phyloP scores from a whole-genome alignment of 1,284 basidiomycete genomes.

The Violaceomyces palustris region DNA sequence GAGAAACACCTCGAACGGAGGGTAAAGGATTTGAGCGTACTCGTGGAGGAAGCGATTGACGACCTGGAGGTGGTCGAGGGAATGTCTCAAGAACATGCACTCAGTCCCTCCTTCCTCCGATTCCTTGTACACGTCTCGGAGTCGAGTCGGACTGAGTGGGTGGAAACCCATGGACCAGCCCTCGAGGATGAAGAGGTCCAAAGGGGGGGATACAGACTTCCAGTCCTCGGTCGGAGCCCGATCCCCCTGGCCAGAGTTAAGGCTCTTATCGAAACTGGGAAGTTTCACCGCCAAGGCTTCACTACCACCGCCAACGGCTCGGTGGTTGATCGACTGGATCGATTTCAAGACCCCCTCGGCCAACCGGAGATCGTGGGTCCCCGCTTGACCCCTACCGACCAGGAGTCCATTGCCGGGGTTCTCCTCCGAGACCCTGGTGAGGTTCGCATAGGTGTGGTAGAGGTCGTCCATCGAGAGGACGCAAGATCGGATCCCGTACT shows the following conservation, averaged over 20 bases:
- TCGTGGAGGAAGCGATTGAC: no score
- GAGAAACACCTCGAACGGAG: slow-evolving; percentile 17
- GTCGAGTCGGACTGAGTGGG: slow-evolving; percentile 2
- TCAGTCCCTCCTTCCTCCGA: no score
- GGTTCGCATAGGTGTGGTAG: slow-evolving; percentile 13
- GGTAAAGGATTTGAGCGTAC: no score
- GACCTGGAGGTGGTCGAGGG: no score
- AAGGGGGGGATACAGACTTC: slow-evolving; percentile 1
- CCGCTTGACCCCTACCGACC: slow-evolving; percentile 18
- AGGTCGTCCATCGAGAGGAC: slow-evolving; percentile 20
- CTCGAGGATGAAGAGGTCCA: slow-evolving; percentile 25
- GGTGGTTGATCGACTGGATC: slow-evolving; percentile 14
- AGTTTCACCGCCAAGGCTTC: slow-evolving; percentile 4
- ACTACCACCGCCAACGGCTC: no score
- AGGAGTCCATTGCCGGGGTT: slow-evolving; percentile 15
- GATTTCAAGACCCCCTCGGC: slow-evolving; percentile 4
- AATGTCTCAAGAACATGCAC: no score
- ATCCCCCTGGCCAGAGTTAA: slow-evolving; percentile 17
- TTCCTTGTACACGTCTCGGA: no score
- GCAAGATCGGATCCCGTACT: no score
- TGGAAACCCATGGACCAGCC: slow-evolving; percentile 32
- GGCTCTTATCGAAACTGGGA: slow-evolving; percentile 22
- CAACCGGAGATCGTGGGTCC: slow-evolving; percentile 17
- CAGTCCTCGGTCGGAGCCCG: slow-evolving; percentile 5
- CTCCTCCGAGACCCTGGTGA: slow-evolving; percentile 8